Percentiles rank a stretch among this genome's conserved stretches.
These are phyloP conservation scores for Colletotrichum sojae DNA, from an alignment of 2,329 filamentous ascomycete genomes.

Conservation along the genomic window DNA sequence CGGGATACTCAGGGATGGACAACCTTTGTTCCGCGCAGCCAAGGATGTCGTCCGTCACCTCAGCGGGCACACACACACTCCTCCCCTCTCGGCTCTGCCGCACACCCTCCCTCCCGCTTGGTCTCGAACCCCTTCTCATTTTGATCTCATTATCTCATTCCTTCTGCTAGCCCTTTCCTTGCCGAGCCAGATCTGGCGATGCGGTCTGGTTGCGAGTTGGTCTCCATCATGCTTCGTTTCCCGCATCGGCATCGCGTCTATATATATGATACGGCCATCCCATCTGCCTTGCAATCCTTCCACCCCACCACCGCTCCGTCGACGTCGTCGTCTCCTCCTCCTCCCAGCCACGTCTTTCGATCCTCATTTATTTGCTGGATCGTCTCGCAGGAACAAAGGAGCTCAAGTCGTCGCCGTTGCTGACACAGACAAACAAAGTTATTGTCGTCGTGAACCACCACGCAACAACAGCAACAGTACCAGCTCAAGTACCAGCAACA, in stretches of 20 bases:
- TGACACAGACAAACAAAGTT: slow-evolving; percentile 33
- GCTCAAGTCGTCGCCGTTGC: neutral
- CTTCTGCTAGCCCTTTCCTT: slow-evolving; percentile 26
- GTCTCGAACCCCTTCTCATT: slow-evolving; percentile 34
- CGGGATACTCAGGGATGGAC: slow-evolving; percentile 27
- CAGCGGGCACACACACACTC: slow-evolving; percentile 24
- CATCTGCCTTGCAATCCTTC: slow-evolving; percentile 32
- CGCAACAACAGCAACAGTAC: neutral
- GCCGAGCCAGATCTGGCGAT: slow-evolving; percentile 39
- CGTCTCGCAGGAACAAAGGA: slow-evolving; percentile 10
- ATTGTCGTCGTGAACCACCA: slow-evolving; percentile 18
- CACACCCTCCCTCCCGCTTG: slow-evolving; percentile 36
- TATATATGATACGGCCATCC: slow-evolving; percentile 38
- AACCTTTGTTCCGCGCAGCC: slow-evolving; percentile 33
- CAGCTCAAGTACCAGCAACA: neutral
- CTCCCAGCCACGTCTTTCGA: slow-evolving; percentile 15
- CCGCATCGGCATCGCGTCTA: slow-evolving; percentile 35
- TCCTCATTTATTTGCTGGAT: slow-evolving; percentile 21
- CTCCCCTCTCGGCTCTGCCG: slow-evolving; percentile 9
- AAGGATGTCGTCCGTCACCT: slow-evolving; percentile 31
- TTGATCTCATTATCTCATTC: slow-evolving; percentile 38
- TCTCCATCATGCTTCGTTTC: slow-evolving; percentile 33
- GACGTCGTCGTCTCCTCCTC: neutral
- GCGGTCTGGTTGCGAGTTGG: slow-evolving; percentile 25
- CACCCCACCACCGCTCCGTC: slow-evolving; percentile 22